Base-by-base conservation (phyloP, 1,284 basidiomycete species). In the Austropuccinia psidii region DNA sequence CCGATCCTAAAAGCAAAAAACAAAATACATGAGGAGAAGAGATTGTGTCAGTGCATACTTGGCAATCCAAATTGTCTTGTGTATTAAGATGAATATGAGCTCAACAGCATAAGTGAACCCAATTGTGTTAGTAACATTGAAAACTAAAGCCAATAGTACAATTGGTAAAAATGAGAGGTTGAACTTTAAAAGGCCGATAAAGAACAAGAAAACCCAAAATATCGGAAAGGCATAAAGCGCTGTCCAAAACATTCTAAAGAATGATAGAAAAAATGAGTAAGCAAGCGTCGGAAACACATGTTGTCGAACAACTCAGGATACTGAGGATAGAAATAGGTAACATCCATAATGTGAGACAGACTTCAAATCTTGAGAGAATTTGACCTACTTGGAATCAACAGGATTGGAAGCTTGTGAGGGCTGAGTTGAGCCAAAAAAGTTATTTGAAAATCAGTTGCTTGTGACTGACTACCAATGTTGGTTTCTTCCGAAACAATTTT, bases 181-280 rank as follows among this genome's bases (percentile, higher is more conserved):
- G 80, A 95, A 88, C 80, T 91, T 91, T 79, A 97, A 83, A 74
- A 96, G 81, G 17, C 92, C 93, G 54, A 96, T 88, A 69, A 96
- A 87, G 76, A 97, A 83, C 27, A 97, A 85, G 15, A 88, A 86
- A 37, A 88, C 79, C 93, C 93, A 97, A 13, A 92, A 85, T 24
- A 88, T 83, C 0, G 93, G 93, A 82, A 93, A 96, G n/a, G 86
- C 83, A 81, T 95, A 95, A 19, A 94, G 84, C 17, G 92, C 92
- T 75, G 89, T 89, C 91, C 91, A 93, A 79, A 93, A 94, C 90
- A 94, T 91, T 81, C 91, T 93, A 77, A 17, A 19, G n/a, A 68
- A 45, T 52, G 41, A 60, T 73, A 24, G 64, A 57, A 43, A 73
- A 58, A 60, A 49, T 47, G 72, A 60, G 21, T 39, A 31, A 74